Evolutionary conservation across 2,329 filamentous ascomycete genomes (phyloP).

Genomic region (Epichloe sp.): DNA sequence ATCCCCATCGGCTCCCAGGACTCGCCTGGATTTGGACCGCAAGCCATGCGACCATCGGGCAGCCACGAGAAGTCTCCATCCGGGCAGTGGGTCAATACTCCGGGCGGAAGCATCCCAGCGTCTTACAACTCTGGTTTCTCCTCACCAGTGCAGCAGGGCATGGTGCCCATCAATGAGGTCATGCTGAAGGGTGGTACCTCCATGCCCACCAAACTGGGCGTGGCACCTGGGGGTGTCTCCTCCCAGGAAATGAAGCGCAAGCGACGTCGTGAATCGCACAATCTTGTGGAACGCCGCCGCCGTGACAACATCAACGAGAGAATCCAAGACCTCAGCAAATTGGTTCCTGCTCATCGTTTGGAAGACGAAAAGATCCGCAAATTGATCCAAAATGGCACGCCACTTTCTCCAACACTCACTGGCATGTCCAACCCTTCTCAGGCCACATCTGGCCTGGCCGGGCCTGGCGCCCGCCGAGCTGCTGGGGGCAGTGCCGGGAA

Average conservation of each 20-base stretch:
- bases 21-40: constrained; percentile 57
- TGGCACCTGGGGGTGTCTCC: constrained; percentile 42
- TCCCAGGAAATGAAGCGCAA: constrained; percentile 90
- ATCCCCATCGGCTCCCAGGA: constrained; percentile 57
- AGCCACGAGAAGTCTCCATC: constrained; percentile 71
- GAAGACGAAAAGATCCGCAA: constrained; percentile 97
- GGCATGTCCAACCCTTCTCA: constrained; percentile 55
- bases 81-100: constrained; percentile 82
- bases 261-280: constrained; percentile 85
- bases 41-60: constrained; percentile 61
- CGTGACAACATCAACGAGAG: constrained; percentile 98
- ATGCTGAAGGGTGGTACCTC: constrained; percentile 80
- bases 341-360: constrained; percentile 82
- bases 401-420: constrained; percentile 69
- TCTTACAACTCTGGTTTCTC: constrained; percentile 83
- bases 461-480: constrained; percentile 69
- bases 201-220: constrained; percentile 72
- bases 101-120: constrained; percentile 63
- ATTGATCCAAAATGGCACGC: constrained; percentile 82
- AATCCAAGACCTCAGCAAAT: constrained; percentile 88
- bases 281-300: constrained; percentile 85
- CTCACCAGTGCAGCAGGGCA: constrained; percentile 58
- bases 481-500: constrained; percentile 57
- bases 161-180: constrained; percentile 76
- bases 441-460: constrained; percentile 78